These are phyloP conservation scores for Tardiomyces digboiensis DNA, from an alignment of 1,139 yeast species.

Conservation along the genomic window DNA sequence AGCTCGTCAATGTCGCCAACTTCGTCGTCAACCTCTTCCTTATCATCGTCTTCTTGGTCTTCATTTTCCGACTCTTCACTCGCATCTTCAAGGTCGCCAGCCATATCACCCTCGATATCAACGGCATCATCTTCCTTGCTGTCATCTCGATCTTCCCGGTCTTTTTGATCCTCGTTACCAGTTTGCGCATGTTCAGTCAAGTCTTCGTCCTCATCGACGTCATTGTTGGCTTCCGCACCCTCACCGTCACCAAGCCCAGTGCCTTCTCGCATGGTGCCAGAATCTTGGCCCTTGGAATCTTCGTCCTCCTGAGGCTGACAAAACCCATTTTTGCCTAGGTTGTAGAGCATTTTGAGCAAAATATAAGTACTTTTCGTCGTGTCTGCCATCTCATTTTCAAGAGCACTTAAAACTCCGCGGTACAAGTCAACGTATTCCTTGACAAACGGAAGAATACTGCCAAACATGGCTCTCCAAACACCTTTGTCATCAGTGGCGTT, in stretches of 20 bases:
- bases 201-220: conserved; percentile 90
- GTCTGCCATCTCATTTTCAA: conserved; percentile 19
- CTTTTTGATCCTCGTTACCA: conserved; percentile 65
- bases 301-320: conserved; percentile 83
- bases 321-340: conserved; percentile 77
- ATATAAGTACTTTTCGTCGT: conserved; percentile 54
- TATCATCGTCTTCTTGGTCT: conserved; percentile 45
- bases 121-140: conserved; percentile 60
- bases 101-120: conserved; percentile 96
- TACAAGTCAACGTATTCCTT: conserved; percentile 20
- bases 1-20: conserved; percentile 82
- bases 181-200: conserved; percentile 81
- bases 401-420: conserved; percentile 10
- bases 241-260: conserved; percentile 98
- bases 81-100: conserved; percentile 74
- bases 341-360: conserved; percentile 45
- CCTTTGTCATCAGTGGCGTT: not conserved
- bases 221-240: conserved; percentile 76
- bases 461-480: conserved; percentile 13
- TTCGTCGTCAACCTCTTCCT: conserved; percentile 70
- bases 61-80: conserved; percentile 42
- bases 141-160: conserved; percentile 45
- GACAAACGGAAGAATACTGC: conserved; percentile 29
- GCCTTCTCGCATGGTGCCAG: conserved; percentile 46
- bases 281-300: conserved; percentile 52